Percentiles rank a stretch among this genome's conserved stretches.
Evolutionary conservation across 306 rosid species (phyloP).

Genomic region (Gillenia trifoliata): DNA sequence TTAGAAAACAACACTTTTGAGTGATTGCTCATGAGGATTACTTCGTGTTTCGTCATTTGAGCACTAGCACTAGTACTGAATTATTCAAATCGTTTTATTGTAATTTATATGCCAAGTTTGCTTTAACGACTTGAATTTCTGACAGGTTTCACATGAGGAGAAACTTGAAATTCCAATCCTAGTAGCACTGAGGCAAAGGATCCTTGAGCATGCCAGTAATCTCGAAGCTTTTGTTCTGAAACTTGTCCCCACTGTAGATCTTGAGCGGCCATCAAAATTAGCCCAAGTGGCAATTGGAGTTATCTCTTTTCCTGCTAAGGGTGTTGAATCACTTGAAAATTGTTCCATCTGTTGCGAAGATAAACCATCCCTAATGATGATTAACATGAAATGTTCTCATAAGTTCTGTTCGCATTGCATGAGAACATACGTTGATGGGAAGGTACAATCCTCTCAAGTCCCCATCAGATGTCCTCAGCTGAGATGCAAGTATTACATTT

Average conservation of each 20-base stretch:
- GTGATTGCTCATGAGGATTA: not conserved
- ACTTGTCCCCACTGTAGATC: conserved; percentile 51
- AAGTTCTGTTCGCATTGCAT: conserved; percentile 83
- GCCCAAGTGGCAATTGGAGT: conserved; percentile 91
- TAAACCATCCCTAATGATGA: conserved; percentile 65
- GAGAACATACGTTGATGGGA: conserved; percentile 67
- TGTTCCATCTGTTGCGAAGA: conserved; percentile 91
- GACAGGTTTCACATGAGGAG: conserved; percentile 59
- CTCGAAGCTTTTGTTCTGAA: conserved; percentile 68
- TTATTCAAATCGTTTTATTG: not conserved
- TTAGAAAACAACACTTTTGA: not conserved
- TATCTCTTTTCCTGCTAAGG: conserved; percentile 53
- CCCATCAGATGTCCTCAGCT: conserved; percentile 83
- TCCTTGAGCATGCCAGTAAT: conserved; percentile 60
- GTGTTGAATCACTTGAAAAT: conserved; percentile 47
- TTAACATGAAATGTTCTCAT: conserved; percentile 87
- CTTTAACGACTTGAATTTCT: conserved; percentile 22
- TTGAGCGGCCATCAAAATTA: conserved; percentile 65
- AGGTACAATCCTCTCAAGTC: conserved; percentile 65
- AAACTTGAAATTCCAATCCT: conserved; percentile 64
- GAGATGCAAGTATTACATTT: conserved; percentile 70
- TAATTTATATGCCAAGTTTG: conserved; percentile 4
- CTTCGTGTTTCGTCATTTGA: not conserved
- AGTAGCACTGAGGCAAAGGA: conserved; percentile 72
- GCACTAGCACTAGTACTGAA: not conserved